Conservation (phyloP, 768 basidiomycete genomes). For the Podaxis sp. region DNA sequence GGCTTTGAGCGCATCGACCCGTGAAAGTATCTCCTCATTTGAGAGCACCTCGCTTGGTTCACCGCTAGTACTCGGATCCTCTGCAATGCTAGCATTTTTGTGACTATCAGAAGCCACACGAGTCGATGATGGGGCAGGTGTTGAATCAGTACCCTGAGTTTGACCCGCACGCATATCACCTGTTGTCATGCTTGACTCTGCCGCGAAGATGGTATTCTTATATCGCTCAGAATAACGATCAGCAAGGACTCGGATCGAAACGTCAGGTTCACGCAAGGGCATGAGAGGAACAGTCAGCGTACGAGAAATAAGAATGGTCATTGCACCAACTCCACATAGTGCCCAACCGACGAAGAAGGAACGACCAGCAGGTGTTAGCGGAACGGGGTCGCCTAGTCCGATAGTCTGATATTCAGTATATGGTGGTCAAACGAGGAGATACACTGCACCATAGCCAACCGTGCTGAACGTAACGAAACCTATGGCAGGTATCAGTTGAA, state of each 20-base stretch:
- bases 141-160: background rate
- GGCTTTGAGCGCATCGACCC: background rate
- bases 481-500: slow-evolving; percentile 19
- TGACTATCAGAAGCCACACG: background rate
- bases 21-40: background rate
- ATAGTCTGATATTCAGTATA: background rate
- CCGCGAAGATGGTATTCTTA: slow-evolving; percentile 47
- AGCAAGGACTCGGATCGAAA: slow-evolving; percentile 42
- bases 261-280: background rate
- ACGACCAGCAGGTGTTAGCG: slow-evolving; percentile 62
- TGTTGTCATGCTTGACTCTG: background rate
- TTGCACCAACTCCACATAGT: slow-evolving; percentile 66
- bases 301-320: slow-evolving; percentile 76
- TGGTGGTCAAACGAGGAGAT: background rate
- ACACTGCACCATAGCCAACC: slow-evolving; percentile 53
- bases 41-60: background rate
- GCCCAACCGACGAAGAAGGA: slow-evolving; percentile 80
- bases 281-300: slow-evolving; percentile 14
- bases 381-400: slow-evolving; percentile 51
- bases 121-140: background rate
- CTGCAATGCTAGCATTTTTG: background rate
- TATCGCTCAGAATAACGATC: slow-evolving; percentile 68
- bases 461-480: slow-evolving; percentile 73
- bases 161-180: background rate
- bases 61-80: background rate